Evolutionary conservation across 2,329 filamentous ascomycete genomes (phyloP), one percentile per base, ranked within the genome.

Genomic region (Hypoxylon sp.): DNA sequence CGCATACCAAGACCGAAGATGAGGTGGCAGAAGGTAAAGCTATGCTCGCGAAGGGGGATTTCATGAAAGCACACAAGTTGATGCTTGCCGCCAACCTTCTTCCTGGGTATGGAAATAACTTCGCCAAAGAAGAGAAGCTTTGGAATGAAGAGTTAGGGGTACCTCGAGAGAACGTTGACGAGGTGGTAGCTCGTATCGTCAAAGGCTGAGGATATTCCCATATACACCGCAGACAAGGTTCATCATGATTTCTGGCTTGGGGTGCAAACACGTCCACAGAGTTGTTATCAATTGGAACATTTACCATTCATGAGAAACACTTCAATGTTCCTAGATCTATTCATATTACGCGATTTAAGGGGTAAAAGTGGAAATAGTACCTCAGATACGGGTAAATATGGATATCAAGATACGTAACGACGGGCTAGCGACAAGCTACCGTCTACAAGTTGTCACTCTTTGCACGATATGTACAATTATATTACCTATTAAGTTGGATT

Each of bases 151-250:
- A 21, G 2, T 32, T 45, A 5, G 27, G 37, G 8, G 52, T 45
- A 25, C 52, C 37, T 23, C 51, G 37, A 45, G 52, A 54, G 16
- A 45, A 29, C 16, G 61, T 72, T 16, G 68, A 71, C 39, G 61
- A 54, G 1, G 52, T 45, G 52, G 25, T 54, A 14, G 39, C 23
- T 2, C 16, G 30, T 4, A 41, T 45, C 11, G 27, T 45, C 16
- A 32, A 21, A 16, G 16, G 27, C 16, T 54, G n/a, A 21, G 3
- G 27, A 25, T 25, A 9, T 16, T 5, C 7, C 27, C 4, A 16
- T 0, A 16, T 5, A 14, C 1, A 3, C 8, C 2, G 14, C 12
- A 9, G 8, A 16, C 14, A 47, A 30, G 11, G 19, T 27, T 41
- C 8, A 41, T 9, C 37, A 11, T 9, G 37, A 7, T 19, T 11